Conservation (phyloP, 192 early-diverging fungal genomes). For the Mycoemilia scoparia region DNA sequence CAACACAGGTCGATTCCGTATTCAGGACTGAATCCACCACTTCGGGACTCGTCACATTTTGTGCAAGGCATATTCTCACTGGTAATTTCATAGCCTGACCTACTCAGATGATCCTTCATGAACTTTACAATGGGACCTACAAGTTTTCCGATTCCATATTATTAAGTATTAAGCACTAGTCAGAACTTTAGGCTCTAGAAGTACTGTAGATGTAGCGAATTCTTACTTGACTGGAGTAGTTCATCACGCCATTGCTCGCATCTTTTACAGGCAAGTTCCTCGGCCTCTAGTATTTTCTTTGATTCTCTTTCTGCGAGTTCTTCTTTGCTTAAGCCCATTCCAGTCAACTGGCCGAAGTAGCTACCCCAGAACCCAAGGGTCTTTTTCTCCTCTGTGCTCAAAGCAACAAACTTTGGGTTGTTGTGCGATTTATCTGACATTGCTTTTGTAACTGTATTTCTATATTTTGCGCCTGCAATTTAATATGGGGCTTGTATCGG, state of each 20-base stretch:
- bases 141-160: neutral
- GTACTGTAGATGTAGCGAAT: too few relatives aligned
- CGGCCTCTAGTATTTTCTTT: conserved; percentile 24
- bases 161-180: conserved; percentile 4
- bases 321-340: conserved; percentile 33
- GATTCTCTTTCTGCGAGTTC: conserved; percentile 20
- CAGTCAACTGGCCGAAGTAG: conserved; percentile 36
- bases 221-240: conserved; percentile 43
- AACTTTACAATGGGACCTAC: conserved; percentile 69
- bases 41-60: conserved; percentile 60
- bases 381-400: conserved; percentile 32
- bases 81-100: conserved; percentile 41
- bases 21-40: conserved; percentile 73
- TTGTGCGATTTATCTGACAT: too few relatives aligned
- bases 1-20: conserved; percentile 73
- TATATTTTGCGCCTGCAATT: too few relatives aligned
- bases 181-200: too few relatives aligned
- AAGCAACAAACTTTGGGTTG: conserved; percentile 21
- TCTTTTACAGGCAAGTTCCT: conserved; percentile 30
- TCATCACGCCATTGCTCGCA: conserved; percentile 69
- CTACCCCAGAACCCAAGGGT: conserved; percentile 45
- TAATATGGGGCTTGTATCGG: too few relatives aligned
- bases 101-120: conserved; percentile 60
- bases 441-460: too few relatives aligned
- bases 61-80: conserved; percentile 54